Conservation (phyloP, 2,329 filamentous ascomycete species). For the Trichoderma hamatum region DNA sequence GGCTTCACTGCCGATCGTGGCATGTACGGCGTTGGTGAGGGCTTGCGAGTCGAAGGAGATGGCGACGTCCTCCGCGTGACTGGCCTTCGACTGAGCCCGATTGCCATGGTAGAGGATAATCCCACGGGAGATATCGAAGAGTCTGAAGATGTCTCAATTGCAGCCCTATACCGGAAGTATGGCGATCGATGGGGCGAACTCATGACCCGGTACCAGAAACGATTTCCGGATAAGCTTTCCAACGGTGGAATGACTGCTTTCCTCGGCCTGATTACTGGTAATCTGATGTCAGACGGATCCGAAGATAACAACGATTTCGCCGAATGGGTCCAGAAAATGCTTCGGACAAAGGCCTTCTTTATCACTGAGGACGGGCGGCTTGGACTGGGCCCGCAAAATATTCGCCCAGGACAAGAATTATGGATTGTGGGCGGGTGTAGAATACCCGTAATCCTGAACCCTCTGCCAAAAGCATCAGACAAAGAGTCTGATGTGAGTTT, state of each 20-base stretch:
- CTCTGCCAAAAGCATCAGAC: not conserved
- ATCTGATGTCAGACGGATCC: not conserved
- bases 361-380: not conserved
- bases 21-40: not conserved
- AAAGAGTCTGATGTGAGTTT: not conserved
- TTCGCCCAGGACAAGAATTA: not conserved
- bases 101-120: not conserved
- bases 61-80: not conserved
- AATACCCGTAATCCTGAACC: conserved; percentile 1
- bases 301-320: not conserved
- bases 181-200: conserved; percentile 11
- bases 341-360: conserved; percentile 6
- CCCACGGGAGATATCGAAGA: not conserved
- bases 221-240: not conserved
- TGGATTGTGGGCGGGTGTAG: conserved; percentile 14
- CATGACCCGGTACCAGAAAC: not conserved
- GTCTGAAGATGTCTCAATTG: not conserved
- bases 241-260: conserved; percentile 1
- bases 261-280: conserved; percentile 1
- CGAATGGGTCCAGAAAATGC: conserved; percentile 4
- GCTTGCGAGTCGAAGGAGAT: conserved; percentile 5
- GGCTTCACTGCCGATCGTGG: conserved; percentile 11
- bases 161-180: not conserved
- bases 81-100: not conserved
- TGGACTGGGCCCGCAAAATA: conserved; percentile 8